These are phyloP conservation scores for Lasiodiplodia citricola DNA, from an alignment of 2,329 filamentous ascomycete species.

Conservation along the genomic window DNA sequence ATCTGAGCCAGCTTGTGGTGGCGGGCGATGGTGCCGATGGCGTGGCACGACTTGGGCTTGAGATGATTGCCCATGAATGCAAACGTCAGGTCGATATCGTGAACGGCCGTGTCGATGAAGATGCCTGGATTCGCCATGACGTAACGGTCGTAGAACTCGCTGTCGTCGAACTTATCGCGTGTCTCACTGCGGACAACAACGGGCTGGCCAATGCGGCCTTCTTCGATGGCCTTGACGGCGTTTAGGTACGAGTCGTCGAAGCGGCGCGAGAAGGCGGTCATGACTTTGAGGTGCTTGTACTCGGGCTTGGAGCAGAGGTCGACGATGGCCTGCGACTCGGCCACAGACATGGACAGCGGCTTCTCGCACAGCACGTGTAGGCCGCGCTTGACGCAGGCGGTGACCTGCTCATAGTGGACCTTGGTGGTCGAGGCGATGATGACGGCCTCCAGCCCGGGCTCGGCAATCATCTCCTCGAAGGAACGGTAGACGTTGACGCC, in stretches of 20 bases:
- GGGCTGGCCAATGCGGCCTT: conserved; percentile 47
- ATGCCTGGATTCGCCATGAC: conserved; percentile 38
- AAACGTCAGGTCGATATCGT: conserved; percentile 53
- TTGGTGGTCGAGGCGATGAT: conserved; percentile 43
- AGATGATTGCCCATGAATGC: conserved; percentile 47
- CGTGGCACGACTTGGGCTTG: conserved; percentile 44
- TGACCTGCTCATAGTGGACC: conserved; percentile 43
- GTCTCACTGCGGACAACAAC: conserved; percentile 50
- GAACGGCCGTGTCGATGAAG: conserved; percentile 52
- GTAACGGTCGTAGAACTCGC: conserved; percentile 27
- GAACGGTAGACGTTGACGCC: conserved; percentile 53
- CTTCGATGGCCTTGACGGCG: conserved; percentile 41
- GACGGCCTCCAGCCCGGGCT: conserved; percentile 50
- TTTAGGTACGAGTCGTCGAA: conserved; percentile 53
- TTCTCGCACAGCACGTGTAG: conserved; percentile 48
- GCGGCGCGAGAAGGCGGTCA: conserved; percentile 53
- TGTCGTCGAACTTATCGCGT: conserved; percentile 39
- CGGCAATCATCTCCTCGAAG: conserved; percentile 55
- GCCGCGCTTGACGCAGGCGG: conserved; percentile 42
- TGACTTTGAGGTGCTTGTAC: conserved; percentile 47
- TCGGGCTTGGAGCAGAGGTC: conserved; percentile 40
- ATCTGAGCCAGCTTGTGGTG: conserved; percentile 47
- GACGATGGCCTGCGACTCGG: conserved; percentile 37
- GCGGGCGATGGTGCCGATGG: conserved; percentile 42
- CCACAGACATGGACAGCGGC: conserved; percentile 43